Evolutionary conservation across 2,329 filamentous ascomycete genomes (phyloP).

Genomic region (Nothomitra cinnamomea): DNA sequence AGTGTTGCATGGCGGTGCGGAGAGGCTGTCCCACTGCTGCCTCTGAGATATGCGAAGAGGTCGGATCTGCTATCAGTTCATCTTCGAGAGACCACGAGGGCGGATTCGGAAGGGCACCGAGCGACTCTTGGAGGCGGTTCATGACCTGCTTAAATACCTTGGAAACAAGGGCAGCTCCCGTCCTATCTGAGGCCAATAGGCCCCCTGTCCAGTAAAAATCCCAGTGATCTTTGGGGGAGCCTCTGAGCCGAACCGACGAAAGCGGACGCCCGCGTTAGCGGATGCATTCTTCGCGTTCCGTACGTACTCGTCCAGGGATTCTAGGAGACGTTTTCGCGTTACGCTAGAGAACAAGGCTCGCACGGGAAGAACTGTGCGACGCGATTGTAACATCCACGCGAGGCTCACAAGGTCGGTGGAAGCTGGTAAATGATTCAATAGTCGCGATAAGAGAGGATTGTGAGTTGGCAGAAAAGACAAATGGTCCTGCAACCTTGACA

Average conservation of each 20-base stretch:
- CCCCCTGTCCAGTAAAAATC: constrained; percentile 22
- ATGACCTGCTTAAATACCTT: neutral
- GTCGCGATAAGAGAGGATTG: no score
- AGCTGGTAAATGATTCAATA: no score
- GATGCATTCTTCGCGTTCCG: neutral
- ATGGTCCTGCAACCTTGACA: neutral
- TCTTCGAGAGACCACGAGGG: neutral
- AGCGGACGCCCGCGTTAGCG: neutral
- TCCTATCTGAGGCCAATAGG: constrained; percentile 22
- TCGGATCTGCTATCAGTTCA: neutral
- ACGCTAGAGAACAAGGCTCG: no score
- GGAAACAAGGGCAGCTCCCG: constrained; percentile 10
- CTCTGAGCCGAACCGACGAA: neutral
- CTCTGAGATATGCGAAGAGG: neutral
- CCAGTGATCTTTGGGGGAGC: constrained; percentile 11
- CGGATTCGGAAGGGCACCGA: neutral
- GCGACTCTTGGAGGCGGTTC: neutral
- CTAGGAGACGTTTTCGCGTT: no score
- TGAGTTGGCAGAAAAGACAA: neutral
- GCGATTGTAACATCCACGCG: no score
- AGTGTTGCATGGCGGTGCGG: constrained; percentile 7
- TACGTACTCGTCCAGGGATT: no score
- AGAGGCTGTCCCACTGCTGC: constrained; percentile 1
- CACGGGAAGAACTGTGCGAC: no score
- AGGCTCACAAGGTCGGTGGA: no score